A percentile compares a stretch with the other conserved stretches of the same genome.
phyloP scores from a whole-genome alignment of 2,329 filamentous ascomycete genomes.

The Cordyceps fumosorosea region DNA sequence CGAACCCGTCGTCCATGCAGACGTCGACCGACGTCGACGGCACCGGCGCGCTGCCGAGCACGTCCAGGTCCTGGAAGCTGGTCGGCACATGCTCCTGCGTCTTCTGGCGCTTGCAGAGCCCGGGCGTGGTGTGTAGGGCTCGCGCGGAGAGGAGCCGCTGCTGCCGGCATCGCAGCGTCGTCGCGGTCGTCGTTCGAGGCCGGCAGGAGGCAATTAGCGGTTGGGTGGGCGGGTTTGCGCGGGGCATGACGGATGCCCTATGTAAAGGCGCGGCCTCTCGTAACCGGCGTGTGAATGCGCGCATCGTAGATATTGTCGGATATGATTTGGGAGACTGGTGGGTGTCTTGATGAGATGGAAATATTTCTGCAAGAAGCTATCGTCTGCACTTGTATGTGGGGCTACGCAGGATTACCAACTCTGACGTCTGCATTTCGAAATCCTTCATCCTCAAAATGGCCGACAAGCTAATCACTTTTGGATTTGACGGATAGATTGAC shows the following conservation, averaged over 20 bases:
- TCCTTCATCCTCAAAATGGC: neutral
- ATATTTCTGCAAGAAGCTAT: neutral
- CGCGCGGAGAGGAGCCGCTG: neutral
- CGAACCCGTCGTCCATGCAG: constrained; percentile 77
- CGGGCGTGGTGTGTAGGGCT: constrained; percentile 18
- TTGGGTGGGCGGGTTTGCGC: neutral
- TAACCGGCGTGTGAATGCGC: neutral
- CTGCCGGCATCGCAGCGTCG: neutral
- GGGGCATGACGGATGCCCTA: neutral
- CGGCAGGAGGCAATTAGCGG: neutral
- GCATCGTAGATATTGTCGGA: neutral
- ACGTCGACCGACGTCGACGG: constrained; percentile 81
- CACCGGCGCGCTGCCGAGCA: constrained; percentile 66
- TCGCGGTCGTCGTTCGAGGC: neutral
- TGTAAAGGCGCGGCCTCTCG: neutral
- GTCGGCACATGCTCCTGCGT: constrained; percentile 33
- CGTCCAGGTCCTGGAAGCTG: constrained; percentile 70
- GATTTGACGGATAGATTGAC: too few species aligned
- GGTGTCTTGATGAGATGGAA: neutral
- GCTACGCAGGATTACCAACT: neutral
- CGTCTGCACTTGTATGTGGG: constrained; percentile 8
- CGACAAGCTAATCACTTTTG: neutral
- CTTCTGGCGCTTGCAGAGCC: constrained; percentile 17
- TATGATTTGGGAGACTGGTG: neutral
- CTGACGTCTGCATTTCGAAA: constrained; percentile 2